Evolutionary conservation across 495 filamentous ascomycete species (phyloP).

Genomic region (Tuber melanosporum): DNA sequence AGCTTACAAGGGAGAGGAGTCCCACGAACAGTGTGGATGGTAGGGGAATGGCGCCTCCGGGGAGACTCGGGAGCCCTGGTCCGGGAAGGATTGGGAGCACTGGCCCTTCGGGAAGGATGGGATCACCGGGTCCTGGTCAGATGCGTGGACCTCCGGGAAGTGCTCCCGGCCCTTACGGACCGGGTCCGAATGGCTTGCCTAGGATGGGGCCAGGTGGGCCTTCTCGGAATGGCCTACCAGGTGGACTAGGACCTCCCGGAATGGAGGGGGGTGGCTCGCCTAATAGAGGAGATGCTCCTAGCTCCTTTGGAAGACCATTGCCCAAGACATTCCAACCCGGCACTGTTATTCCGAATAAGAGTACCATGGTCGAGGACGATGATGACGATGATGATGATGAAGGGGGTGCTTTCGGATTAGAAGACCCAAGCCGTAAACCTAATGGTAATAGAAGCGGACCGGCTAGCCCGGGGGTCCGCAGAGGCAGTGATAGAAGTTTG

Average conservation of each 20-base stretch:
- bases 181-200: conserved; percentile 28
- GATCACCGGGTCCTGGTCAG: conserved; percentile 34
- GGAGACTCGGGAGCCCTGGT: conserved; percentile 26
- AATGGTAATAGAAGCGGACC: conserved; percentile 54
- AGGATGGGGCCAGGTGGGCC: conserved; percentile 40
- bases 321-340: conserved; percentile 92
- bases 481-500: conserved; percentile 38
- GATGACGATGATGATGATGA: conserved; percentile 66
- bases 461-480: conserved; percentile 46
- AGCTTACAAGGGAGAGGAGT: conserved; percentile 48
- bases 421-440: conserved; percentile 48
- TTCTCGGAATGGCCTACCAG: conserved; percentile 41
- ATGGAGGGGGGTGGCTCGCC: conserved; percentile 47
- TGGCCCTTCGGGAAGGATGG: conserved; percentile 31
- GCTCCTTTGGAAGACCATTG: conserved; percentile 57
- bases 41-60: conserved; percentile 26
- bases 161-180: conserved; percentile 24
- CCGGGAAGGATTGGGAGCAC: conserved; percentile 37
- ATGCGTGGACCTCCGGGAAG: conserved; percentile 33
- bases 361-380: conserved; percentile 96
- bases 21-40: conserved; percentile 47
- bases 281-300: conserved; percentile 43
- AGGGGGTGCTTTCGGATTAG: conserved; percentile 59
- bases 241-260: conserved; percentile 38
- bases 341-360: conserved; percentile 94